Conservation (phyloP, 345 rosid species). For the Gynandropsis gynandra region DNA sequence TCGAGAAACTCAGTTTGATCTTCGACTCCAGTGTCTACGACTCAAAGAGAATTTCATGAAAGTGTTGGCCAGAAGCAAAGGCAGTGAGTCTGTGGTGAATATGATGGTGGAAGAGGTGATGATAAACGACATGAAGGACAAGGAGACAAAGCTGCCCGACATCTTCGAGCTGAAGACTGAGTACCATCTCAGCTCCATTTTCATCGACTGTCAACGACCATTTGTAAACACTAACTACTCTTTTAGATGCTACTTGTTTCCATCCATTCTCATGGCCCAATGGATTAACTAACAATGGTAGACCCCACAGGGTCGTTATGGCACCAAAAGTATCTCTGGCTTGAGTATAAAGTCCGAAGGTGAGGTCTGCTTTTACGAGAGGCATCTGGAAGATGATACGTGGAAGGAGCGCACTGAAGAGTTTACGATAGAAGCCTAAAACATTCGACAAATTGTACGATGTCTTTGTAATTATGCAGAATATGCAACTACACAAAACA, state of each 20-base stretch:
- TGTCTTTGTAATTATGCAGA: too few species aligned
- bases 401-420: conserved; percentile 44
- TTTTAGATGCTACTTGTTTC: neutral
- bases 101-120: conserved; percentile 50
- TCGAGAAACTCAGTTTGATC: neutral
- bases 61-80: conserved; percentile 28
- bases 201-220: too few species aligned
- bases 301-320: conserved; percentile 46
- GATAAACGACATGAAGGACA: conserved; percentile 46
- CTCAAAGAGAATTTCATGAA: conserved; percentile 40
- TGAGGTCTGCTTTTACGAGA: conserved; percentile 46
- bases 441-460: conserved; percentile 1
- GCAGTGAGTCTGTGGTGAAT: conserved; percentile 37
- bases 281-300: neutral
- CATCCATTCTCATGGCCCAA: neutral
- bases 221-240: neutral
- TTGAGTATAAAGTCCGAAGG: conserved; percentile 41
- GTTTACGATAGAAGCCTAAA: conserved; percentile 18
- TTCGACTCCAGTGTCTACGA: conserved; percentile 39
- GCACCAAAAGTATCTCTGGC: conserved; percentile 66
- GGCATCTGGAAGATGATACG: conserved; percentile 36
- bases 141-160: conserved; percentile 34
- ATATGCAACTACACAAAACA: neutral
- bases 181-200: conserved; percentile 27
- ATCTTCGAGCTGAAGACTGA: conserved; percentile 36